Evolutionary conservation across 768 basidiomycete species (phyloP).

Genomic region (Dacryopinax spathularia): DNA sequence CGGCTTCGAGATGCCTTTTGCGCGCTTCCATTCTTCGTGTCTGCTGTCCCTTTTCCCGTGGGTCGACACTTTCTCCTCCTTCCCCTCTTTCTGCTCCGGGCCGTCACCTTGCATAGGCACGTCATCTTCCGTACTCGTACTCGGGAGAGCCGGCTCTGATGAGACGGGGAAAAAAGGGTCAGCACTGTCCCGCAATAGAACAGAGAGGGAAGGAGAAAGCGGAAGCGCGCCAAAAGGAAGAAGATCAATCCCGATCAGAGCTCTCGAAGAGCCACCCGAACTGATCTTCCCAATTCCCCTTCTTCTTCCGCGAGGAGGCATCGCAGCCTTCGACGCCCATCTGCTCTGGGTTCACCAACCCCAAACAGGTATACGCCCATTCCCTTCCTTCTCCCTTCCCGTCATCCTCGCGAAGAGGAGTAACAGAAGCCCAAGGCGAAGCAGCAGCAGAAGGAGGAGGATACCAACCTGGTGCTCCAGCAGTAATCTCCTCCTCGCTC

Average conservation of each 20-base stretch:
- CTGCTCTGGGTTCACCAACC: constrained; percentile 43
- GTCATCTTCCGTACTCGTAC: constrained; percentile 24
- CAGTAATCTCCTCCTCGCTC: constrained; percentile 23
- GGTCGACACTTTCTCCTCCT: constrained; percentile 47
- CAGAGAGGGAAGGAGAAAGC: constrained; percentile 8
- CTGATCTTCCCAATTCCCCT: background rate
- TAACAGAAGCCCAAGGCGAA: background rate
- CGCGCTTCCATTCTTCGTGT: constrained; percentile 65
- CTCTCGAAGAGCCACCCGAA: background rate
- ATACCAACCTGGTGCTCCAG: constrained; percentile 4
- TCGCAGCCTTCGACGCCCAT: constrained; percentile 30
- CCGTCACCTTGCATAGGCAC: constrained; percentile 40
- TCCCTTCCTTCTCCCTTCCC: constrained; percentile 41
- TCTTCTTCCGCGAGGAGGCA: background rate
- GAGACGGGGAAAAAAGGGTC: constrained; percentile 10
- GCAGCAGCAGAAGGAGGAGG: background rate
- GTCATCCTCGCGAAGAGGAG: constrained; percentile 12
- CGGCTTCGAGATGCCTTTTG: constrained; percentile 52
- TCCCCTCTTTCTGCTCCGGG: constrained; percentile 18
- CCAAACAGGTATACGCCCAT: constrained; percentile 42
- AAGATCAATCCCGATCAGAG: background rate
- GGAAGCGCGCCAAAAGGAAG: constrained; percentile 16
- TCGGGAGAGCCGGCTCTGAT: background rate
- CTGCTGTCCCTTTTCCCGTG: constrained; percentile 66
- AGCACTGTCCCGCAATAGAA: constrained; percentile 15